Percentiles rank a stretch among this genome's conserved stretches.
These are phyloP conservation scores for Hyaloscypha finlandica DNA, from an alignment of 495 filamentous ascomycete genomes.

Conservation along the genomic window DNA sequence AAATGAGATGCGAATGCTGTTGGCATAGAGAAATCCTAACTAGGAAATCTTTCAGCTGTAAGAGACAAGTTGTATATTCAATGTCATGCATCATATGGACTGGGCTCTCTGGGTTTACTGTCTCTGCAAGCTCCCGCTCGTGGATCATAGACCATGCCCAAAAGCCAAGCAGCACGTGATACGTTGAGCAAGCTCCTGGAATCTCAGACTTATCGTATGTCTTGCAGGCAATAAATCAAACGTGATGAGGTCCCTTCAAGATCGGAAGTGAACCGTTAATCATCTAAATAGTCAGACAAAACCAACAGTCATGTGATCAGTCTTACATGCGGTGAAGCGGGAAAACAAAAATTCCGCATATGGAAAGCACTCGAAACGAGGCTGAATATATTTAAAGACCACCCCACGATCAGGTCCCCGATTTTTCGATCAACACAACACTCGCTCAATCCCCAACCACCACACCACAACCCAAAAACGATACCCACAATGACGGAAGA, in stretches of 20 bases:
- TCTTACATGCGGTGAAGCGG: not conserved
- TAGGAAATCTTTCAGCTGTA: not conserved
- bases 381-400: conserved; percentile 8
- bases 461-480: not conserved
- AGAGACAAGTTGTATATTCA: not conserved
- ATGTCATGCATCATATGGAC: not conserved
- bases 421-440: not conserved
- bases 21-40: not conserved
- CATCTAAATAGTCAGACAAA: not conserved
- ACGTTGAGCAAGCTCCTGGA: not conserved
- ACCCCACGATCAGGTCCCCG: not conserved
- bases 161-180: not conserved
- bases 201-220: too few species aligned
- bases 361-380: conserved; percentile 5
- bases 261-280: not conserved
- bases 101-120: not conserved
- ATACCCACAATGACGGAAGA: conserved; percentile 27
- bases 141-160: not conserved
- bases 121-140: not conserved
- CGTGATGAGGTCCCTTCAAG: too few species aligned
- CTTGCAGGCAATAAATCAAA: too few species aligned
- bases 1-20: conserved; percentile 9
- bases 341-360: not conserved
- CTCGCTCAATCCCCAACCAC: not conserved
- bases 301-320: not conserved